Conservation (phyloP, 1,284 basidiomycete species). For the Rhizoctonia solani region DNA sequence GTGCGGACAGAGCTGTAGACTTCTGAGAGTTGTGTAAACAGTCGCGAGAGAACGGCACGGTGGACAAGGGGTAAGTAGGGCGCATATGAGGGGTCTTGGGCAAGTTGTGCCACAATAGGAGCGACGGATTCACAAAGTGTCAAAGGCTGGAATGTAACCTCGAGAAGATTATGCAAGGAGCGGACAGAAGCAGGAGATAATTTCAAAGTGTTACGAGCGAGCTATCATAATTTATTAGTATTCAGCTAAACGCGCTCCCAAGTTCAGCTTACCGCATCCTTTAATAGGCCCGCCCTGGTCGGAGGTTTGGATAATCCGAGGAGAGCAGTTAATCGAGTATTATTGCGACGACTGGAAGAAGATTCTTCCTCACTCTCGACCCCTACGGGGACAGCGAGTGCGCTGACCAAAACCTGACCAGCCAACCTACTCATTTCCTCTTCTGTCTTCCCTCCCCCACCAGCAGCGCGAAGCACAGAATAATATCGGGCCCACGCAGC, state of each 20-base stretch:
- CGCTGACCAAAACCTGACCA: slow-evolving; percentile 90
- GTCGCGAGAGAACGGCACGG: slow-evolving; percentile 88
- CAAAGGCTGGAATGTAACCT: slow-evolving; percentile 94
- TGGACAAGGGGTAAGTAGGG: slow-evolving; percentile 90
- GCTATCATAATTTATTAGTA: slow-evolving; percentile 48
- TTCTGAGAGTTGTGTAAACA: slow-evolving; percentile 93
- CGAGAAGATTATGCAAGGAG: slow-evolving; percentile 86
- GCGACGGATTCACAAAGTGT: slow-evolving; percentile 83
- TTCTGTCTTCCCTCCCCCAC: slow-evolving; percentile 63
- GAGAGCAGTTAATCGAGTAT: slow-evolving; percentile 79
- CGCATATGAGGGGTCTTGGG: slow-evolving; percentile 58
- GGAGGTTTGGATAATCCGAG: slow-evolving; percentile 87
- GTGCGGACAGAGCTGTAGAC: slow-evolving; percentile 92
- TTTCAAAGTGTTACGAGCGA: slow-evolving; percentile 84
- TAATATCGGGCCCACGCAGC: slow-evolving; percentile 94
- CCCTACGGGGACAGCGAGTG: slow-evolving; percentile 92
- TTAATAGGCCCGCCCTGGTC: slow-evolving; percentile 82
- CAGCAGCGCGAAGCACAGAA: slow-evolving; percentile 64
- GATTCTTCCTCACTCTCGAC: slow-evolving; percentile 60
- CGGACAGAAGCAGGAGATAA: slow-evolving; percentile 78
- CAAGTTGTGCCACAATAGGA: slow-evolving; percentile 75
- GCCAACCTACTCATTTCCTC: slow-evolving; percentile 84
- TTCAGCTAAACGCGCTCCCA: slow-evolving; percentile 12
- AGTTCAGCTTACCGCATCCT: slow-evolving; percentile 70
- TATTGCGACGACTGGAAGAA: slow-evolving; percentile 75